Base-by-base conservation (phyloP, 257 asterid genomes). In the Craterostigma plantagineum region DNA sequence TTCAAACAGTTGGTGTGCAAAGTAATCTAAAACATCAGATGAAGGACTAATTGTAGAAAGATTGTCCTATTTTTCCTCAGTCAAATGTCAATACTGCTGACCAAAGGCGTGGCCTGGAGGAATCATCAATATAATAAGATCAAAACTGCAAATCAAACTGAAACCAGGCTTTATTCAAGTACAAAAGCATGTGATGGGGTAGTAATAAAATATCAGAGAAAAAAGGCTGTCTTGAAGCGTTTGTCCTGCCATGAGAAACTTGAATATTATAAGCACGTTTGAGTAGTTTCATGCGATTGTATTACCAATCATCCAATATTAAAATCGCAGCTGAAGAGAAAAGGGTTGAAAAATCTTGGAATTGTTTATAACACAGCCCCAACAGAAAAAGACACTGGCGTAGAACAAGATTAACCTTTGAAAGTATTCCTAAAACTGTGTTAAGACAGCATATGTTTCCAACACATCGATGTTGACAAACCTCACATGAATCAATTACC, bases 131-230 rank as follows among this genome's bases (percentile, higher is more conserved):
- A 23, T 23, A 23, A 23, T 23, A 23, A 23, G 30, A 23, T 23
- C 30, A 23, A 23, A 2, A 6, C 30, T 23, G 30, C 30, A 23
- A 23, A 23, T 2, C 30, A 23, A 6, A 23, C 30, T 23, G 6
- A 23, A 23, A 23, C 2, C 30, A 2, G 6, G 2, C 4, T 23
- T 23, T 23, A 2, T 64, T 52, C 23, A 63, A 62, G 55, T 65
- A 60, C 50, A 58, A 42, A n/a, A 61, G 76, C 97, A 86, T 86
- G 97, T 78, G 94, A 70, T 52, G 15, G 35, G 63, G 49, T 59
- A n/a, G n/a, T n/a, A 71, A 67, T 75, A 63, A 55, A 58, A 71
- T 23, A 58, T 58, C 34, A 72, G 72, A 18, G 18, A 59, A 34
- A n/a, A n/a, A 43, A 42, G 59, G 68, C 58, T 64, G 76, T 62